Percentiles rank a stretch among this genome's conserved stretches.
phyloP scores from a whole-genome alignment of 108 stramenopile genomes.

The Conticribra guillardii region DNA sequence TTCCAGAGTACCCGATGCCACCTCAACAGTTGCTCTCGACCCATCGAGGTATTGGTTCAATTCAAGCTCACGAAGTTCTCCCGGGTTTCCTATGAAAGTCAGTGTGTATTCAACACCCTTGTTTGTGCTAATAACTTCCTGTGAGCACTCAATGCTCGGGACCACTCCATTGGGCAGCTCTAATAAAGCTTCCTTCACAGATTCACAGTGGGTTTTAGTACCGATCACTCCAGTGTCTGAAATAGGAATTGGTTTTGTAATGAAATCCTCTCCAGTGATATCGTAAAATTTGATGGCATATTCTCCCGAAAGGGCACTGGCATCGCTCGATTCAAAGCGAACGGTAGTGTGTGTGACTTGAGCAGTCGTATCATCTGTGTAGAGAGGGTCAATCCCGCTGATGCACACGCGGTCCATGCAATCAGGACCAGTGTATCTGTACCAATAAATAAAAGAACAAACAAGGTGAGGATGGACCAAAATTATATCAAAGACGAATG shows the following conservation, averaged over 20 bases:
- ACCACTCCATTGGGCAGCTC: conserved; percentile 65
- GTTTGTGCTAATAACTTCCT: conserved; percentile 25
- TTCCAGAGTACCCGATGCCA: conserved; percentile 27
- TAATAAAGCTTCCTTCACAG: conserved; percentile 58
- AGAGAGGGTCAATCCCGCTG: conserved; percentile 75
- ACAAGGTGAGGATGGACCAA: too few species aligned
- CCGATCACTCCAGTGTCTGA: conserved; percentile 38
- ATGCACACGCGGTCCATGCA: conserved; percentile 64
- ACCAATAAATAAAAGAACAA: neutral
- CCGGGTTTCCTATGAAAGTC: conserved; percentile 55
- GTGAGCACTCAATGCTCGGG: conserved; percentile 51
- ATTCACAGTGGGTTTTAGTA: conserved; percentile 39
- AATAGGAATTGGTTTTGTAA: conserved; percentile 57
- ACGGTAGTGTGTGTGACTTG: conserved; percentile 59
- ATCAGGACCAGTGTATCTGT: conserved; percentile 59
- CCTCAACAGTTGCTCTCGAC: conserved; percentile 44
- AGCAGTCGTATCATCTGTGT: conserved; percentile 65
- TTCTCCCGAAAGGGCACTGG: conserved; percentile 51
- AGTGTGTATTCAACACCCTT: conserved; percentile 49
- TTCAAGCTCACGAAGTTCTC: conserved; percentile 54
- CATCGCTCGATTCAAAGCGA: conserved; percentile 43
- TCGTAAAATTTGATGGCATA: conserved; percentile 76
- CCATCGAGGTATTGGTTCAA: conserved; percentile 57
- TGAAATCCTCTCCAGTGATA: conserved; percentile 67
- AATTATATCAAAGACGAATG: too few species aligned